Evolutionary conservation across 768 basidiomycete species (phyloP).

Genomic region (Tubosaeta brunneosetosa): DNA sequence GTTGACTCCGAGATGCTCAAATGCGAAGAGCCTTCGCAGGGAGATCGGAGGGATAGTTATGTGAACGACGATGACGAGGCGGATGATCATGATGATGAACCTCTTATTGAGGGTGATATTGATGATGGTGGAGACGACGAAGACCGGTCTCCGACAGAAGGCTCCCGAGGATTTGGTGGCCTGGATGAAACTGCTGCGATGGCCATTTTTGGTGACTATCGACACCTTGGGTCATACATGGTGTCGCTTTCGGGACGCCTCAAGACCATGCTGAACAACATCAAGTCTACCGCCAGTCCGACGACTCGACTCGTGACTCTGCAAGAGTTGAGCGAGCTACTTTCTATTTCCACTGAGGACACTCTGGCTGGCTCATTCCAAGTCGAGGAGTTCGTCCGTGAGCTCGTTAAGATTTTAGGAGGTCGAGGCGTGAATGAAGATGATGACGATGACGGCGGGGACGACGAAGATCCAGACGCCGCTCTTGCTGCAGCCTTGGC

Average conservation of each 20-base stretch:
- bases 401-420: slow-evolving; percentile 86
- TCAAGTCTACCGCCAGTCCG: slow-evolving; percentile 79
- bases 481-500: slow-evolving; percentile 85
- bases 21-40: slow-evolving; percentile 41
- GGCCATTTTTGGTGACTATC: slow-evolving; percentile 83
- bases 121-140: slow-evolving; percentile 40
- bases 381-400: slow-evolving; percentile 86
- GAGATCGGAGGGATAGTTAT: slow-evolving; percentile 42
- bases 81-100: slow-evolving; percentile 48
- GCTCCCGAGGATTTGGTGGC: slow-evolving; percentile 40
- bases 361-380: slow-evolving; percentile 95
- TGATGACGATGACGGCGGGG: slow-evolving; percentile 69
- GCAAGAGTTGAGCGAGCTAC: slow-evolving; percentile 90
- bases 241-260: slow-evolving; percentile 81
- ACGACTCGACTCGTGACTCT: slow-evolving; percentile 84
- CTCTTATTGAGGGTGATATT: slow-evolving; percentile 44
- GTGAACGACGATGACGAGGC: slow-evolving; percentile 39
- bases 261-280: slow-evolving; percentile 86
- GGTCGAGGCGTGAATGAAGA: slow-evolving; percentile 67
- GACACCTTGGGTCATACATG: slow-evolving; percentile 90
- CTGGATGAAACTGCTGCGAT: slow-evolving; percentile 69
- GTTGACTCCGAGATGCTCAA: slow-evolving; percentile 54
- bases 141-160: slow-evolving; percentile 34
- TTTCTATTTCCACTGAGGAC: slow-evolving; percentile 96
- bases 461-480: slow-evolving; percentile 73